Conservation (phyloP, 2,329 filamentous ascomycete species). For the Calycina herbarum region DNA sequence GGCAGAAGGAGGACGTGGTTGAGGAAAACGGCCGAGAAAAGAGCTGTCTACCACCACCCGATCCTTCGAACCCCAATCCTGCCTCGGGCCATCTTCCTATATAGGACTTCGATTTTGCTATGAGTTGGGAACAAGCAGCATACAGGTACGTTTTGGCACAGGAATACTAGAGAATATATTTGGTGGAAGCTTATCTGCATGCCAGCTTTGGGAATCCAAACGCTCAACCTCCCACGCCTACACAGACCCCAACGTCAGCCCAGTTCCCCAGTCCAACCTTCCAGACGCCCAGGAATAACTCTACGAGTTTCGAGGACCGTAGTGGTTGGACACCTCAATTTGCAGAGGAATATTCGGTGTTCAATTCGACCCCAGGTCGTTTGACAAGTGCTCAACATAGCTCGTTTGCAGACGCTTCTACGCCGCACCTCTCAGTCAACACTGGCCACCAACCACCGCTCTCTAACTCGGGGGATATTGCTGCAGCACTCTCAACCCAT, state of each 20-base stretch:
- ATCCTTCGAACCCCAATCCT: slow-evolving; percentile 26
- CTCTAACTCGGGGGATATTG: slow-evolving; percentile 49
- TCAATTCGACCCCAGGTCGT: slow-evolving; percentile 63
- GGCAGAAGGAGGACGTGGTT: slow-evolving; percentile 24
- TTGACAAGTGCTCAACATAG: slow-evolving; percentile 40
- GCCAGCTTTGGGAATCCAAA: slow-evolving; percentile 63
- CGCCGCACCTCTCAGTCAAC: slow-evolving; percentile 25
- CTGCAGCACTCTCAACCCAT: slow-evolving; percentile 58
- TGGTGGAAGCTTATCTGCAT: slow-evolving; percentile 34
- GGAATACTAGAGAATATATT: not conserved
- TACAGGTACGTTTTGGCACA: slow-evolving; percentile 48
- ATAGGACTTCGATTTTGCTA: slow-evolving; percentile 48
- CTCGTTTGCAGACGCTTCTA: slow-evolving; percentile 32
- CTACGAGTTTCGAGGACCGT: slow-evolving; percentile 49
- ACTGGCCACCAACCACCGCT: slow-evolving; percentile 48
- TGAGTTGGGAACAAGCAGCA: slow-evolving; percentile 60
- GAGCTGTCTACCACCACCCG: slow-evolving; percentile 8
- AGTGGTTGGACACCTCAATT: slow-evolving; percentile 61
- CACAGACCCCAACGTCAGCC: slow-evolving; percentile 56
- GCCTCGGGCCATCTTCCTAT: slow-evolving; percentile 22
- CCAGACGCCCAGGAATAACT: slow-evolving; percentile 54
- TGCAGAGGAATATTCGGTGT: slow-evolving; percentile 65
- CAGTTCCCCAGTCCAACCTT: slow-evolving; percentile 56
- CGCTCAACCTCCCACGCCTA: slow-evolving; percentile 60
- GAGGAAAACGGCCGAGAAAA: slow-evolving; percentile 14